A percentile compares a stretch with the other conserved stretches of the same genome.
These are phyloP conservation scores for Aspergillus tubingensis DNA, from an alignment of 2,329 filamentous ascomycete genomes.

Conservation along the genomic window DNA sequence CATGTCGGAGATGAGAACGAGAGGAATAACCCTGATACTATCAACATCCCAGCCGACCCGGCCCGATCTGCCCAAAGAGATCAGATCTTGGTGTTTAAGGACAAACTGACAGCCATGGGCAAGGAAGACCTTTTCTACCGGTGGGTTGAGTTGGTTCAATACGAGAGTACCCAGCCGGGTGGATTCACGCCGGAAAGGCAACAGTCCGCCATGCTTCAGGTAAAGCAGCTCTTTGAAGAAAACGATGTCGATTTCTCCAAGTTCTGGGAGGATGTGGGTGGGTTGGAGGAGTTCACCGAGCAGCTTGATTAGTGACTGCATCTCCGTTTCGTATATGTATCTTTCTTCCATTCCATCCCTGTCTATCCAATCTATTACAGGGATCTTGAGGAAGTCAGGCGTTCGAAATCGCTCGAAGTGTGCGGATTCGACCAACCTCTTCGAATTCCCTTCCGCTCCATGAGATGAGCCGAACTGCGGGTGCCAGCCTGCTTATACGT, in stretches of 20 bases:
- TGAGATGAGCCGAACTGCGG: too few relatives aligned
- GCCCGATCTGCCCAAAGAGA: constrained; percentile 47
- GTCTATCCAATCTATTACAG: too few relatives aligned
- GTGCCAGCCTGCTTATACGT: too few relatives aligned
- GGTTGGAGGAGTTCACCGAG: constrained; percentile 59
- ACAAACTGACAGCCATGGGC: constrained; percentile 70
- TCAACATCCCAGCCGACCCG: constrained; percentile 41
- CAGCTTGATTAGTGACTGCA: constrained; percentile 37
- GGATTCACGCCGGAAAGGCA: constrained; percentile 77
- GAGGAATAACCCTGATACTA: neutral
- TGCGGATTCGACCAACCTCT: too few relatives aligned
- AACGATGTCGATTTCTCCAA: constrained; percentile 80
- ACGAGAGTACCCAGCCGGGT: constrained; percentile 74
- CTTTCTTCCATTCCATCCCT: too few relatives aligned
- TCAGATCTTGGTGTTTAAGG: constrained; percentile 79
- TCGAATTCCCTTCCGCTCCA: too few relatives aligned
- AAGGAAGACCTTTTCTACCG: constrained; percentile 89
- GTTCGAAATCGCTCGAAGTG: too few relatives aligned
- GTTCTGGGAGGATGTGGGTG: constrained; percentile 72
- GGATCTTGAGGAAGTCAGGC: too few relatives aligned
- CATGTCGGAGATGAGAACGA: constrained; percentile 58
- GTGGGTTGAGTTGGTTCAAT: constrained; percentile 92
- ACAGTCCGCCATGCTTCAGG: constrained; percentile 69
- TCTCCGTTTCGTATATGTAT: too few relatives aligned
- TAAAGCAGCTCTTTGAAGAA: constrained; percentile 71